phyloP scores from a whole-genome alignment of 441 rosid genomes.

The Arabidopsis hybrid region DNA sequence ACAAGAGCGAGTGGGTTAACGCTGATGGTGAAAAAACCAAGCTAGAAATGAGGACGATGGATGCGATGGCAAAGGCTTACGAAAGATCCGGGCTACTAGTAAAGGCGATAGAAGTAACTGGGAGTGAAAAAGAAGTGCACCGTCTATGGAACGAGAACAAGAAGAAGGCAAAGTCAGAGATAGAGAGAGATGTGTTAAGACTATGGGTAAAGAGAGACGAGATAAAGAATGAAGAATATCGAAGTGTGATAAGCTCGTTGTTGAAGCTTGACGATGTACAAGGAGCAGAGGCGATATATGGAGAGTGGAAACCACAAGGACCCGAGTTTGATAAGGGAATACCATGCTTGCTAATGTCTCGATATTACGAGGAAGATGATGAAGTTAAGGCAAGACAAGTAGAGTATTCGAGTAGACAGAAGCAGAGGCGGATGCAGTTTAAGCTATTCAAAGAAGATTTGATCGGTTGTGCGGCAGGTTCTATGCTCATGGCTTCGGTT shows the following conservation, averaged over 20 bases:
- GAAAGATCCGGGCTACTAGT: too few relatives aligned
- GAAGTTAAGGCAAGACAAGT: too few relatives aligned
- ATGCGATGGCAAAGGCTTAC: neutral
- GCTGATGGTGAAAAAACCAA: neutral
- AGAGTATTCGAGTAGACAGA: too few relatives aligned
- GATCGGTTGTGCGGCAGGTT: too few relatives aligned
- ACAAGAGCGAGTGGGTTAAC: neutral
- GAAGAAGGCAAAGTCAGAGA: neutral
- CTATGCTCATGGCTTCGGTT: too few relatives aligned
- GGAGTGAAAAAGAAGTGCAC: too few relatives aligned
- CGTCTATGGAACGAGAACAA: too few relatives aligned
- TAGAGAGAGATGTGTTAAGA: neutral
- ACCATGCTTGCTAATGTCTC: constrained; percentile 1
- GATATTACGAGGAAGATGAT: too few relatives aligned
- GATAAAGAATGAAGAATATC: neutral
- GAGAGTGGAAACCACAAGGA: constrained; percentile 8
- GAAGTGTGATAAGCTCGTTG: constrained; percentile 1
- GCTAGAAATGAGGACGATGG: constrained; percentile 12
- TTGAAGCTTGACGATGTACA: constrained; percentile 9
- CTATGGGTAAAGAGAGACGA: too few relatives aligned
- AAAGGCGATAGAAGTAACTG: neutral
- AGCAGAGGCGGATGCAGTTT: too few relatives aligned
- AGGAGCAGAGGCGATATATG: constrained; percentile 15
- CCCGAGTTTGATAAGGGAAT: neutral
- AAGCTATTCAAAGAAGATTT: too few relatives aligned